Conservation (phyloP, 768 basidiomycete species). For the Austroboletus eburneus region DNA sequence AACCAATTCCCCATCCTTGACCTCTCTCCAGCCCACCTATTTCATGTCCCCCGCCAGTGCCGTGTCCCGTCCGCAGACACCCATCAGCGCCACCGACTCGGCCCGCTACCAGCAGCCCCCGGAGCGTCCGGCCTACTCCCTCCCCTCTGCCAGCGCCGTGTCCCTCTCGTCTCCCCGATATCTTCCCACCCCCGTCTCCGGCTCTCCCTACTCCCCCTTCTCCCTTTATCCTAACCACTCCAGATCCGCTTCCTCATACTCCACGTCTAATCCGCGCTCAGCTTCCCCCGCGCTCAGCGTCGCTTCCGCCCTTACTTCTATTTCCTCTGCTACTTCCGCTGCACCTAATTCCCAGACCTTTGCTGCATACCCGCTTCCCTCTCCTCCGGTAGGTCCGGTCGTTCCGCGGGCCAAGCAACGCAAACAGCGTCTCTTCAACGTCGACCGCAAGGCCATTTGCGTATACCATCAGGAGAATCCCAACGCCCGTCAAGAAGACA, state of each 20-base stretch:
- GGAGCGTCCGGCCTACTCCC: conserved; percentile 32
- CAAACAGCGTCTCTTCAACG: conserved; percentile 72
- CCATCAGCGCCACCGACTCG: conserved; percentile 32
- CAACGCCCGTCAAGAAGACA: conserved; percentile 76
- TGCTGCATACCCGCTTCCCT: conserved; percentile 27
- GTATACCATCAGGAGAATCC: conserved; percentile 59
- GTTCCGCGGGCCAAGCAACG: conserved; percentile 46
- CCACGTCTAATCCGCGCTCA: conserved; percentile 47
- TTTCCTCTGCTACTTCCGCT: conserved; percentile 38
- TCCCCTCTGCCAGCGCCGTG: conserved; percentile 19
- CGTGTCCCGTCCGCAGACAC: conserved; percentile 38
- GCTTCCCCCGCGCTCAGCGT: conserved; percentile 62
- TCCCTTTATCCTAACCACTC: conserved; percentile 43
- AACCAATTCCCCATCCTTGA: conserved; percentile 6
- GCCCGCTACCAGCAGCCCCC: conserved; percentile 27
- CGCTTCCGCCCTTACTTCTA: conserved; percentile 49
- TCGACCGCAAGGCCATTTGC: conserved; percentile 75
- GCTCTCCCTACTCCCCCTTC: conserved; percentile 45
- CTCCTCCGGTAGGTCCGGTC: conserved; percentile 27
- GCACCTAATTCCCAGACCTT: conserved; percentile 30
- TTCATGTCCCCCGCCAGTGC: conserved; percentile 34
- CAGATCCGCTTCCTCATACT: conserved; percentile 41
- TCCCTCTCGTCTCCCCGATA: conserved; percentile 39
- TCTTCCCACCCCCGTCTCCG: conserved; percentile 44
- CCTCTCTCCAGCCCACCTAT: conserved; percentile 28